Conservation (phyloP, 1,284 basidiomycete species). For the Irpex sp. region DNA sequence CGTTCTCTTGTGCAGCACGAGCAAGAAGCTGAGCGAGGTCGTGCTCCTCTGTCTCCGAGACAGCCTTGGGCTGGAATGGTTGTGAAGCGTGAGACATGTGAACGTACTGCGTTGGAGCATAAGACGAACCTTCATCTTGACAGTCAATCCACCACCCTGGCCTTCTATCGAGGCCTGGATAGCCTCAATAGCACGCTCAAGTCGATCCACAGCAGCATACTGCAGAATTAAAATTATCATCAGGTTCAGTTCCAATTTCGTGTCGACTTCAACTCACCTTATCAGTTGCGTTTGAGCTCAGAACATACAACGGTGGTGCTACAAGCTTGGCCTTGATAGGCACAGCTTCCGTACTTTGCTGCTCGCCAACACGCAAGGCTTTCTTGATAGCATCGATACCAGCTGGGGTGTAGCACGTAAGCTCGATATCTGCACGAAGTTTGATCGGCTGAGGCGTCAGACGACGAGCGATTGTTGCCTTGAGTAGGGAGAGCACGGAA, state of each 20-base stretch:
- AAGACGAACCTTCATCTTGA: conserved; percentile 91
- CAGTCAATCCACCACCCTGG: conserved; percentile 81
- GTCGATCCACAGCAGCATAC: conserved; percentile 87
- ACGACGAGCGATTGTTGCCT: conserved; percentile 88
- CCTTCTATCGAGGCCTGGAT: conserved; percentile 85
- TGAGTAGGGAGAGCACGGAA: conserved; percentile 66
- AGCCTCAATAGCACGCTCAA: conserved; percentile 91
- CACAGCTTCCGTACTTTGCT: conserved; percentile 83
- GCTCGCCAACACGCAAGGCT: conserved; percentile 87
- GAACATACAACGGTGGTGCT: conserved; percentile 94
- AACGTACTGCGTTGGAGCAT: neutral
- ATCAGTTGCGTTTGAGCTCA: conserved; percentile 95
- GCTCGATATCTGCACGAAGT: conserved; percentile 95
- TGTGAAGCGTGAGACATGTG: neutral
- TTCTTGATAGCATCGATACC: conserved; percentile 99
- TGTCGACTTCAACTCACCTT: conserved; percentile 53
- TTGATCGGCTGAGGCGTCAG: conserved; percentile 99
- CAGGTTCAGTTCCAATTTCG: neutral
- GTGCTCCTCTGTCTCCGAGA: conserved; percentile 95
- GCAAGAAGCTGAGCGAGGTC: conserved; percentile 95
- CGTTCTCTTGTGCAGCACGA: conserved; percentile 87
- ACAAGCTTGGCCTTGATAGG: conserved; percentile 98
- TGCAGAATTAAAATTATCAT: conserved; percentile 21
- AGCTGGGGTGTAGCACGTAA: conserved; percentile 94
- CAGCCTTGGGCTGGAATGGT: conserved; percentile 79